Evolutionary conservation across 257 asterid genomes (phyloP), one percentile per base, ranked within the genome.

Genomic region (Forsythia viridissima): DNA sequence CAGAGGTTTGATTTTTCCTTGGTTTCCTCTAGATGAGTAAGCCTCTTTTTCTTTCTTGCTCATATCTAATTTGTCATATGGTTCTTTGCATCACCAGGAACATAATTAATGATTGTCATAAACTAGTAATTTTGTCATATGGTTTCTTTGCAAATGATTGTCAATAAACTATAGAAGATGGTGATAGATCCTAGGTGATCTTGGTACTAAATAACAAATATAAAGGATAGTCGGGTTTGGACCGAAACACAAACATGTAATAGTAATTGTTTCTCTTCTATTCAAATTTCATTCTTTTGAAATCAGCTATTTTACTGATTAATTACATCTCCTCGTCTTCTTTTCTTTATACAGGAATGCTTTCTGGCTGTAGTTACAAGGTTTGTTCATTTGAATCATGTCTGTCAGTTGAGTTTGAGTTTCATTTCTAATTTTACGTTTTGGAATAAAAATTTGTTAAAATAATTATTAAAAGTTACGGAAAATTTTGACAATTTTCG

Each of bases 281-380:
- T 44, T 44, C 1, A 3, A 44, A 46, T 46, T 46, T 10, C 16
- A 46, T 46, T 3, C 55, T 11, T 11, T 1, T 1, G 55, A 46
- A 46, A 46, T 46, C 55, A 46, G 55, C 8, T 46, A 46, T 52
- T 52, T 52, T 52, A 52, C 63, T 52, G 61, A 51, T 16, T 48
- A 48, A 48, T 11, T 48, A 12, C 10, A 48, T 48, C 18, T 48
- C 18, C 46, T 65, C 42, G 46, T 42, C 36, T 66, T 52, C 73
- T 75, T 15, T 74, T 72, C 75, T 73, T 40, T 69, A n/a, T 76
- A 16, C 80, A 87, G 90, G 88, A 87, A 9, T 87, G 88, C 65
- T 83, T 84, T 77, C 88, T 30, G 90, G 90, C 44, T 84, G 90
- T 24, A 87, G 87, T 72, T 84, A 75, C 85, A 87, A 87, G 88